Conservation (phyloP, 495 filamentous ascomycete genomes). For the Talaromyces proteolyticus region DNA sequence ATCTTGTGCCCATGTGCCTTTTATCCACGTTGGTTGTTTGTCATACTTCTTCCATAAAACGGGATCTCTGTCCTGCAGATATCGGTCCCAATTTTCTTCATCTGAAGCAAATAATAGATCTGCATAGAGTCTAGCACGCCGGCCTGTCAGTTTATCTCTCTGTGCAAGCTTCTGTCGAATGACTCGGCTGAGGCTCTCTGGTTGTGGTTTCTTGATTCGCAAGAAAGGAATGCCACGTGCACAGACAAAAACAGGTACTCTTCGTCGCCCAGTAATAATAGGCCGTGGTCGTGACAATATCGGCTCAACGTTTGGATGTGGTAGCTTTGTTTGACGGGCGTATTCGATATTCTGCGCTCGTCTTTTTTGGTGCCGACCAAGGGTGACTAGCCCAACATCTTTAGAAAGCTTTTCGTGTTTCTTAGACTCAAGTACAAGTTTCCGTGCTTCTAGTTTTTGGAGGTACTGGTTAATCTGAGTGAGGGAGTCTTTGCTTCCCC, state of each 20-base stretch:
- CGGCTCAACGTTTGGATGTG: constrained; percentile 32
- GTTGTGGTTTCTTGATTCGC: constrained; percentile 64
- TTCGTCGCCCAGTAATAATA: constrained; percentile 44
- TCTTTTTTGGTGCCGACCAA: constrained; percentile 5
- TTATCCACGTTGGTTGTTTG: constrained; percentile 2
- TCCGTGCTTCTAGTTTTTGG: constrained; percentile 1
- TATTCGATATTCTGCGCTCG: constrained; percentile 19
- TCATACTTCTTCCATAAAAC: too few species aligned
- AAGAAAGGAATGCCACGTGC: constrained; percentile 62
- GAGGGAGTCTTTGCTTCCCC: constrained; percentile 19
- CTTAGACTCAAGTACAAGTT: too few species aligned
- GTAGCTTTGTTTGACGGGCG: constrained; percentile 21
- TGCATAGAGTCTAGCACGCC: constrained; percentile 22
- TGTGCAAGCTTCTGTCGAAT: constrained; percentile 46
- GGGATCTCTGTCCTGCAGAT: constrained; percentile 22
- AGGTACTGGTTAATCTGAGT: constrained; percentile 19
- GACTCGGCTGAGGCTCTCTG: constrained; percentile 47
- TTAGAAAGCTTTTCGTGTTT: neutral
- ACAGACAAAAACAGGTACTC: constrained; percentile 53
- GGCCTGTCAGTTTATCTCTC: constrained; percentile 27
- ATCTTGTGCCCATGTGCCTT: constrained; percentile 17
- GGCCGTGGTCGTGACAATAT: constrained; percentile 40
- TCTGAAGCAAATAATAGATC: constrained; percentile 36
- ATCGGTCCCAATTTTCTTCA: constrained; percentile 55
- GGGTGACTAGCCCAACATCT: neutral